Conservation (phyloP, 2,329 filamentous ascomycete species). For the Cercospora sojina region DNA sequence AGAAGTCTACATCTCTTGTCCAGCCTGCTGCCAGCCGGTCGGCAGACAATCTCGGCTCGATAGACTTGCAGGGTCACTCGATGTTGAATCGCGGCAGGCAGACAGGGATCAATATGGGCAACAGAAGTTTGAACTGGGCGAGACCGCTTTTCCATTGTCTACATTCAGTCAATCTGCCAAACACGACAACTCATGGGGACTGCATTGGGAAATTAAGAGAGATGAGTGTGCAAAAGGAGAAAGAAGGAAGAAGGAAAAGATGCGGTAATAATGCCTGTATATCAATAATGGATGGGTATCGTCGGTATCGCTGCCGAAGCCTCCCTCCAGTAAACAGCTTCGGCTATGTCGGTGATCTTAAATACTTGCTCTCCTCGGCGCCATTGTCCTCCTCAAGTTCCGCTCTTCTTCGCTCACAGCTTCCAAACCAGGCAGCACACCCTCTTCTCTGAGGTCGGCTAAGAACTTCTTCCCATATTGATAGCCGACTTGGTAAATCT, state of each 20-base stretch:
- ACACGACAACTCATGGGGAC: background rate
- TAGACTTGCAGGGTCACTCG: background rate
- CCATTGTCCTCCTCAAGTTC: constrained; percentile 54
- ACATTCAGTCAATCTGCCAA: background rate
- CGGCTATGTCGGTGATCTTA: constrained; percentile 24
- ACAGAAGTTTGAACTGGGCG: background rate
- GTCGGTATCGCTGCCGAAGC: background rate
- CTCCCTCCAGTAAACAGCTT: background rate
- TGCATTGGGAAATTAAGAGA: background rate
- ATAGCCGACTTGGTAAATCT: constrained; percentile 90
- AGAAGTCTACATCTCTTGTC: background rate
- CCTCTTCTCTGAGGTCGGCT: constrained; percentile 72
- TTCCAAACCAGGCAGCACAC: constrained; percentile 62
- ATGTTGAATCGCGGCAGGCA: background rate
- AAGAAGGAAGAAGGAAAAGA: background rate
- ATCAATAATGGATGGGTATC: constrained; percentile 4
- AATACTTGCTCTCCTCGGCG: constrained; percentile 51
- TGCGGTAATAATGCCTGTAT: background rate
- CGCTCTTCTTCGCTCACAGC: constrained; percentile 51
- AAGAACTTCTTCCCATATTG: constrained; percentile 80
- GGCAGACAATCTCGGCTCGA: background rate
- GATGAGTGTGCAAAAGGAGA: background rate
- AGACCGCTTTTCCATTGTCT: background rate
- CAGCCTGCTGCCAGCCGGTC: background rate
- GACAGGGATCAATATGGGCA: background rate